A percentile compares a stretch with the other conserved stretches of the same genome.
Evolutionary conservation across 441 rosid species (phyloP).

Genomic region (Kokia cookei): DNA sequence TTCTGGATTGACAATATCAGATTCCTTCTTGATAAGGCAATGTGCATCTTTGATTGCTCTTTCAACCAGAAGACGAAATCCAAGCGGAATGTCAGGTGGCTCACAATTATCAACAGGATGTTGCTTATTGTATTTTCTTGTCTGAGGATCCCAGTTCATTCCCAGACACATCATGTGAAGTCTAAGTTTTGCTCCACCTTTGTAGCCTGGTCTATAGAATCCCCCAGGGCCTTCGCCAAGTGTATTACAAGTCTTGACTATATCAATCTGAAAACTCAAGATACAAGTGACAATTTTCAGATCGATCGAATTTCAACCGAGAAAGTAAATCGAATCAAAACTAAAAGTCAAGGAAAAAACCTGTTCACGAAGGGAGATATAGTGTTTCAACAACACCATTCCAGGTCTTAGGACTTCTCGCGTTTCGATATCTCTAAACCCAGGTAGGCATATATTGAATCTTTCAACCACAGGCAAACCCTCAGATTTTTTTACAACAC

Average conservation of each 20-base stretch:
- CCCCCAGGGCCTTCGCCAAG: constrained; percentile 31
- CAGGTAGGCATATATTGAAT: constrained; percentile 34
- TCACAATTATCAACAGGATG: constrained; percentile 13
- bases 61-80: constrained; percentile 24
- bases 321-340: not conserved
- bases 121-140: constrained; percentile 18
- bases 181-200: constrained; percentile 32
- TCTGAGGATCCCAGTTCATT: constrained; percentile 32
- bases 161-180: constrained; percentile 45
- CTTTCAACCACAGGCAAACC: constrained; percentile 10
- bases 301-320: not conserved
- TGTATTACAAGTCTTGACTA: constrained; percentile 27
- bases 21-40: constrained; percentile 12
- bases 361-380: constrained; percentile 32
- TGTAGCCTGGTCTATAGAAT: constrained; percentile 36
- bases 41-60: constrained; percentile 28
- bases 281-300: not conserved
- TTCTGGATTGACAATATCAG: constrained; percentile 9
- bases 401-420: constrained; percentile 40
- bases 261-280: constrained; percentile 23
- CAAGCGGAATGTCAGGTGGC: constrained; percentile 23
- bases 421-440: not conserved
- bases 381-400: constrained; percentile 47
- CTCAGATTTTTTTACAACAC: not conserved
- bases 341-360: constrained; percentile 1